A percentile compares a stretch with the other conserved stretches of the same genome.
Conservation (phyloP, 768 basidiomycete genomes). For the Rhizopogon salebrosus region DNA sequence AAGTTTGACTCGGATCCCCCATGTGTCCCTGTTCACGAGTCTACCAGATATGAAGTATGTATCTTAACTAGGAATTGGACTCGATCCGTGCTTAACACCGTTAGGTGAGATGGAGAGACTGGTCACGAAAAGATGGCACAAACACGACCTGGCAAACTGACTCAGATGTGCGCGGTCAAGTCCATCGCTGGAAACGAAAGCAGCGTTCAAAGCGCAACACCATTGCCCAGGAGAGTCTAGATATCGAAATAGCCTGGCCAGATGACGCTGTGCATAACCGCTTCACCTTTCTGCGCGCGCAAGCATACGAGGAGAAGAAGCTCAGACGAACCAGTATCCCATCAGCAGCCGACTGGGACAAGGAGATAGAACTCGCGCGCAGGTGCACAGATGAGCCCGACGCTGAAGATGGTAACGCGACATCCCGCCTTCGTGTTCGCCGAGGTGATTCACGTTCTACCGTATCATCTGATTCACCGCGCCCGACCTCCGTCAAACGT, state of each 20-base stretch:
- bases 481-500: not conserved
- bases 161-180: conserved; percentile 13
- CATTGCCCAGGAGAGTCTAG: conserved; percentile 26
- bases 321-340: conserved; percentile 11
- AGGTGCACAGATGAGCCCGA: conserved; percentile 21
- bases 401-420: conserved; percentile 14
- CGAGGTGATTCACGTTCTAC: not conserved
- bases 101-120: conserved; percentile 49
- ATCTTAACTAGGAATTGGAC: not conserved
- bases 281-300: conserved; percentile 36
- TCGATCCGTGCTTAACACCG: not conserved
- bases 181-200: conserved; percentile 29
- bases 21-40: conserved; percentile 1
- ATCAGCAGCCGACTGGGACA: conserved; percentile 20
- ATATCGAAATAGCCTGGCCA: conserved; percentile 35
- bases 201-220: conserved; percentile 26
- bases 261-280: conserved; percentile 39
- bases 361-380: conserved; percentile 18
- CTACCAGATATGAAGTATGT: conserved; percentile 27
- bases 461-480: not conserved
- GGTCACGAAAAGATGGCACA: conserved; percentile 47
- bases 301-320: conserved; percentile 43
- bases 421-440: not conserved
- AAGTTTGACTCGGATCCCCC: not conserved
- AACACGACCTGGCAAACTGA: conserved; percentile 49